phyloP scores from a whole-genome alignment of 2,329 filamentous ascomycete species.

The Ophiostoma tasmaniense region DNA sequence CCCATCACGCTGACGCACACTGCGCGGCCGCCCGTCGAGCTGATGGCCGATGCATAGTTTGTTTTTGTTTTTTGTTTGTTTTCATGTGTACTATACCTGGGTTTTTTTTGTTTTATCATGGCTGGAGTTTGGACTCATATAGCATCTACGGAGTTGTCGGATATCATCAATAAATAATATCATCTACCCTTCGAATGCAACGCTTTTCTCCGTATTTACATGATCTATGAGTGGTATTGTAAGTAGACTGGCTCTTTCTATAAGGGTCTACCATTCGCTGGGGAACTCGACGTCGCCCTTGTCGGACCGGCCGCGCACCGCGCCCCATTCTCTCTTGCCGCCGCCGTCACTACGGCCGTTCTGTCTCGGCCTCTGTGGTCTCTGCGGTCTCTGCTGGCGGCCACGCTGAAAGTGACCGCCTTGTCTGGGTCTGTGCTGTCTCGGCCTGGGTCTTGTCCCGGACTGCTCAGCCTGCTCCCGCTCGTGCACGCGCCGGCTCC shows the following conservation, averaged over 20 bases:
- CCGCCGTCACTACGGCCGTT: background rate
- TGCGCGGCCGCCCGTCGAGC: slow-evolving; percentile 54
- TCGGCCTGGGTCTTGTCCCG: no score
- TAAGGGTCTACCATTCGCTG: background rate
- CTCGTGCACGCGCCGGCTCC: background rate
- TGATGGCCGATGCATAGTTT: slow-evolving; percentile 42
- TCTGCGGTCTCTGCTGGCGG: background rate
- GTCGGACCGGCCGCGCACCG: background rate
- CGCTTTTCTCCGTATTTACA: slow-evolving; percentile 2
- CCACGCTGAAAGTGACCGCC: background rate
- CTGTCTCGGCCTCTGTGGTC: background rate
- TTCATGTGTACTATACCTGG: slow-evolving; percentile 9
- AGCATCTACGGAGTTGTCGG: background rate
- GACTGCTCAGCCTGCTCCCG: background rate
- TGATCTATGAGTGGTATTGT: slow-evolving; percentile 2
- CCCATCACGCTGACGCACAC: slow-evolving; percentile 49
- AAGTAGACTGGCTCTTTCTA: background rate
- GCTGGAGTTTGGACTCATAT: background rate
- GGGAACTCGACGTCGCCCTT: background rate
- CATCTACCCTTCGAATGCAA: background rate
- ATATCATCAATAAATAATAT: background rate
- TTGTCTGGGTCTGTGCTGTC: background rate
- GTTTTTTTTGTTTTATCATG: background rate
- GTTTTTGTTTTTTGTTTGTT: background rate
- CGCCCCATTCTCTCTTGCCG: background rate